Percentiles rank a stretch among this genome's conserved stretches.
phyloP scores from a whole-genome alignment of 1,284 basidiomycete genomes.

The Waitea zeae region DNA sequence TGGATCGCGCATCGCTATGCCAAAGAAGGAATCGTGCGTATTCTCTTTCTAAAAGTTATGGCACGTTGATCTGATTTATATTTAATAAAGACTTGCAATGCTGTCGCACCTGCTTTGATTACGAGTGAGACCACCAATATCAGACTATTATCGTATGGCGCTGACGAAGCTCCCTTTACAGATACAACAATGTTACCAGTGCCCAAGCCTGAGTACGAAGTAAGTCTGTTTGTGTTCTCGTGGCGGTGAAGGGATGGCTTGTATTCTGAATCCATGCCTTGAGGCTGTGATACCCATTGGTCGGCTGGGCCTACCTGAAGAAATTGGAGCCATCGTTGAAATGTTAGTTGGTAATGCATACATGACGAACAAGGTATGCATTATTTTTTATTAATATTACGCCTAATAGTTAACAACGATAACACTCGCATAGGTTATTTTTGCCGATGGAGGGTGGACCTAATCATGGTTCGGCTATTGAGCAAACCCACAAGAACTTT shows the following conservation, averaged over 20 bases:
- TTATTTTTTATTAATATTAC: too few species aligned
- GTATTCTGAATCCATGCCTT: conserved; percentile 10
- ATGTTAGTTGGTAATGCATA: conserved; percentile 29
- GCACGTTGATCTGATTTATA: not conserved
- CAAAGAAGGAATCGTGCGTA: conserved; percentile 31
- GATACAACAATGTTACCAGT: conserved; percentile 31
- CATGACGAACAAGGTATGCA: conserved; percentile 35
- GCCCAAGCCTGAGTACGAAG: conserved; percentile 14
- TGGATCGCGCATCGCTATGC: conserved; percentile 34
- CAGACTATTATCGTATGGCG: too few species aligned
- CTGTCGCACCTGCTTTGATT: conserved; percentile 32
- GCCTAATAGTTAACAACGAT: too few species aligned
- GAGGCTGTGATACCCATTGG: conserved; percentile 31
- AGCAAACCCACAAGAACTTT: too few species aligned
- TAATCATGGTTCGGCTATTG: too few species aligned
- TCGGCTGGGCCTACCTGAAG: conserved; percentile 28
- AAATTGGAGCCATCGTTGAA: conserved; percentile 31
- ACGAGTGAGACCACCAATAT: conserved; percentile 21
- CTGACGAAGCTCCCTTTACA: too few species aligned
- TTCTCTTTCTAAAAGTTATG: not conserved
- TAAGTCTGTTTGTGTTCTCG: conserved; percentile 13
- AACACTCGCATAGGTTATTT: too few species aligned
- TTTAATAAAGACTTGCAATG: conserved; percentile 26
- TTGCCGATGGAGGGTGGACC: too few species aligned
- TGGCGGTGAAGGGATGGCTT: not conserved